Base-by-base conservation (phyloP, 768 basidiomycete species). In the Calocera cornea region DNA sequence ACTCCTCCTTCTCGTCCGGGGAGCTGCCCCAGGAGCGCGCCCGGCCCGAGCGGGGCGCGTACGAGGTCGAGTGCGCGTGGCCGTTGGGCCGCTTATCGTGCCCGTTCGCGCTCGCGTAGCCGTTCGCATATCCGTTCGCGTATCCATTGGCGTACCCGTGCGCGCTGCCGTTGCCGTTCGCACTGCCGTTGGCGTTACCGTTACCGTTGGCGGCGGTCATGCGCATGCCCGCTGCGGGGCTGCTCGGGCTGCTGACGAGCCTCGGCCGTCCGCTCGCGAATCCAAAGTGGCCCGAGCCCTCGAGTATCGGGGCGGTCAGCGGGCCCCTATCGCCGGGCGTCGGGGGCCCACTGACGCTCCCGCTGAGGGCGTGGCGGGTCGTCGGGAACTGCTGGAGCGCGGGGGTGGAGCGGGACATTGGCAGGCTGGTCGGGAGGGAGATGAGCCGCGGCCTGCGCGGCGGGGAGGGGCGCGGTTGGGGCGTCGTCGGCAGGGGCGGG, bases 401-500 rank as follows among this genome's bases (percentile, higher is more conserved):
- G 31, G 54, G 54, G 24, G 54, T 1, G 24, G 40, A 40, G 41
- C 41, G 50, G 27, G 64, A 36, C 64, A 65, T 65, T 12, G 34
- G 34, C 33, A 65, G 64, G 12, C 64, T 65, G 14, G 54, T 5
- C 27, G 68, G 34, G 44, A 41, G 36, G 0, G 69, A 27, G 40
- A 44, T 54, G 33, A 44, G 34, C 41, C 38, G 2, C n/a, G 67
- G 44, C 33, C 82, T 80, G 10, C 83, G 84, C 1, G 84, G 84
- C 0, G 87, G 84, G 0, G 85, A 84, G 0, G 84, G 69, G 47
- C 27, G 66, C 22, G n/a, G 50, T 83, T 1, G 87, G 83, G 0
- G 31, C 11, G 31, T 88, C 10, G 85, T 81, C 63, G 86, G 84
- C 7, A 87, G 85, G 64, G 78, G 80, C 12, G 89, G 88, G 68